phyloP scores from a whole-genome alignment of 768 basidiomycete genomes.

The Daedalea quercina region DNA sequence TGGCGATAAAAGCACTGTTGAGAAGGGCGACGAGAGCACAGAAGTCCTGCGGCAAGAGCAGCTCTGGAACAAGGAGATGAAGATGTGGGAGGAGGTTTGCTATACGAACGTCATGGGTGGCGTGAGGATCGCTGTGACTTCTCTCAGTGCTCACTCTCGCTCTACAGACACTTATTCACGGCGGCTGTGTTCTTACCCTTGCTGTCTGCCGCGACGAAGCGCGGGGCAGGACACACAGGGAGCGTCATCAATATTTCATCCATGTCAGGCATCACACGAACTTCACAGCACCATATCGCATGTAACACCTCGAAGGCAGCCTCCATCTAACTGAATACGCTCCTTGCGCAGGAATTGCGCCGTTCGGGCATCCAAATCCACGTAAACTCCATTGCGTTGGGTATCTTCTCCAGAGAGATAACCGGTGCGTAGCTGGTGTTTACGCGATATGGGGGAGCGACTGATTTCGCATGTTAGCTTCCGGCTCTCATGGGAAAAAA shows the following conservation, averaged over 20 bases:
- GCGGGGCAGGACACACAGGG: slow-evolving; percentile 23
- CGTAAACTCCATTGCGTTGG: slow-evolving; percentile 30
- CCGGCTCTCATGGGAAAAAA: slow-evolving; percentile 24
- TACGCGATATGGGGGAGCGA: too few relatives aligned
- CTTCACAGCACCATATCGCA: slow-evolving; percentile 35
- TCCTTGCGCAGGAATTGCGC: slow-evolving; percentile 31
- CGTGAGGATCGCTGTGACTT: neutral
- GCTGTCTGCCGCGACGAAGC: slow-evolving; percentile 28
- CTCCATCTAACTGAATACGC: slow-evolving; percentile 26
- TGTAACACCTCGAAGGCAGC: slow-evolving; percentile 39
- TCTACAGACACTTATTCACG: slow-evolving; percentile 32
- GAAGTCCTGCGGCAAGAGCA: slow-evolving; percentile 20
- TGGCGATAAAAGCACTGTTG: slow-evolving; percentile 14
- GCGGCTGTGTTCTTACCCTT: slow-evolving; percentile 40
- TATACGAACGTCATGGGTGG: slow-evolving; percentile 26
- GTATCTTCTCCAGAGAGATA: slow-evolving; percentile 32
- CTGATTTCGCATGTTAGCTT: slow-evolving; percentile 6
- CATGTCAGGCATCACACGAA: slow-evolving; percentile 35
- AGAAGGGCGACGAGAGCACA: slow-evolving; percentile 24
- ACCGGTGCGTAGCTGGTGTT: slow-evolving; percentile 15
- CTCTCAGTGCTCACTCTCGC: neutral
- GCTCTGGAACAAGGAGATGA: slow-evolving; percentile 23
- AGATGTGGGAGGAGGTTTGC: slow-evolving; percentile 26
- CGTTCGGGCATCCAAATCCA: slow-evolving; percentile 24
- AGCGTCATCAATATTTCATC: slow-evolving; percentile 36